A percentile compares a stretch with the other conserved stretches of the same genome.
Evolutionary conservation across 305 asterid genomes (phyloP).

Genomic region (Fraxinus velutina): DNA sequence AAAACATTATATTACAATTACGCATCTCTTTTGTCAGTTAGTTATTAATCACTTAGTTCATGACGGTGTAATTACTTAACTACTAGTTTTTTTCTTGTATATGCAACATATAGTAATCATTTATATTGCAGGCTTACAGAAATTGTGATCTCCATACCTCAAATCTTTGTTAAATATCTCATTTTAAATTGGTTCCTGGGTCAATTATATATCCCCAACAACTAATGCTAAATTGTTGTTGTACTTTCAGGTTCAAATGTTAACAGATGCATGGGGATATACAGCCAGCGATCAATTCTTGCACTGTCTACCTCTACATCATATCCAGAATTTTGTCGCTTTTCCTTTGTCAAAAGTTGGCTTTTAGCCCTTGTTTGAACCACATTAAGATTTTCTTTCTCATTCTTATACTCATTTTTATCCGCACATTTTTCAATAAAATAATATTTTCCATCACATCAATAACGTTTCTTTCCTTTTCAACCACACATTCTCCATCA

Average conservation of each 20-base stretch:
- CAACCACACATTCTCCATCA: no score
- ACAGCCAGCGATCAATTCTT: slow-evolving; percentile 58
- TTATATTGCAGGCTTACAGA: background rate
- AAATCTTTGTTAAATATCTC: background rate
- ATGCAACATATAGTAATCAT: background rate
- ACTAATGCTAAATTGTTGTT: slow-evolving; percentile 12
- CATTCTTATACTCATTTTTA: no score
- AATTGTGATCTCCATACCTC: background rate
- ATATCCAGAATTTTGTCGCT: slow-evolving; percentile 53
- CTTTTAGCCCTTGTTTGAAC: background rate
- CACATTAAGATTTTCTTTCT: no score
- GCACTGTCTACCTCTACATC: slow-evolving; percentile 95
- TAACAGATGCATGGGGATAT: slow-evolving; percentile 87
- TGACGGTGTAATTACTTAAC: background rate
- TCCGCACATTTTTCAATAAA: no score
- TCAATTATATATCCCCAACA: background rate
- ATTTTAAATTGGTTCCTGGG: background rate
- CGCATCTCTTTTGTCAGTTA: background rate
- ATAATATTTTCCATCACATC: no score
- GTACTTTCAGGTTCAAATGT: slow-evolving; percentile 75
- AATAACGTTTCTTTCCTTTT: no score
- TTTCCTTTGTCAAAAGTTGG: background rate
- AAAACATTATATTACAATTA: background rate
- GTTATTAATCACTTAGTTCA: background rate
- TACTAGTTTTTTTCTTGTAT: background rate